These are phyloP conservation scores for Coemansia sp. DNA, from an alignment of 192 early-diverging fungal genomes.

Conservation along the genomic window DNA sequence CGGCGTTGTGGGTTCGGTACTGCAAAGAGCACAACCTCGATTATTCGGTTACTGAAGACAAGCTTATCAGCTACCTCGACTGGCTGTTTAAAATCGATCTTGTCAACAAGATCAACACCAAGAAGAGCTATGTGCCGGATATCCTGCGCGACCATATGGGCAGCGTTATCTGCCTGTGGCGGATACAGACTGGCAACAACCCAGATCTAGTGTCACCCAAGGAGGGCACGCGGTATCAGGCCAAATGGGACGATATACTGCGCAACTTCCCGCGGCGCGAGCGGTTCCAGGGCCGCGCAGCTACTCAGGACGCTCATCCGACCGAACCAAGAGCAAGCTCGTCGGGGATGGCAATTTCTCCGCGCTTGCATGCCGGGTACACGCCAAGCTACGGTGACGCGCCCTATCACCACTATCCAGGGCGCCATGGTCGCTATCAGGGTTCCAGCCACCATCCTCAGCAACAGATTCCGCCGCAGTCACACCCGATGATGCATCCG, in stretches of 20 bases:
- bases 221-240: slow-evolving; percentile 50
- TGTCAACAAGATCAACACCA: slow-evolving; percentile 55
- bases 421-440: not conserved
- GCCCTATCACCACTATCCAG: slow-evolving; percentile 4
- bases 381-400: slow-evolving; percentile 5
- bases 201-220: slow-evolving; percentile 51
- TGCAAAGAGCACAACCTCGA: slow-evolving; percentile 42
- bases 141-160: slow-evolving; percentile 56
- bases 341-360: slow-evolving; percentile 16
- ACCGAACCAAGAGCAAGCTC: not conserved
- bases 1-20: slow-evolving; percentile 51
- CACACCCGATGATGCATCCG: not conserved
- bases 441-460: slow-evolving; percentile 6
- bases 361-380: not conserved
- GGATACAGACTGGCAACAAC: slow-evolving; percentile 52
- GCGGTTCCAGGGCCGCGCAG: slow-evolving; percentile 25
- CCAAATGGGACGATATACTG: slow-evolving; percentile 56
- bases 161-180: slow-evolving; percentile 54
- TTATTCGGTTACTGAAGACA: slow-evolving; percentile 48
- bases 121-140: slow-evolving; percentile 54
- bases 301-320: not conserved
- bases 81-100: slow-evolving; percentile 54
- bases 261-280: slow-evolving; percentile 50
- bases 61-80: slow-evolving; percentile 49
- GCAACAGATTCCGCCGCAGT: slow-evolving; percentile 12